These are phyloP conservation scores for Xylaria digitata DNA, from an alignment of 2,329 filamentous ascomycete species.

Conservation along the genomic window DNA sequence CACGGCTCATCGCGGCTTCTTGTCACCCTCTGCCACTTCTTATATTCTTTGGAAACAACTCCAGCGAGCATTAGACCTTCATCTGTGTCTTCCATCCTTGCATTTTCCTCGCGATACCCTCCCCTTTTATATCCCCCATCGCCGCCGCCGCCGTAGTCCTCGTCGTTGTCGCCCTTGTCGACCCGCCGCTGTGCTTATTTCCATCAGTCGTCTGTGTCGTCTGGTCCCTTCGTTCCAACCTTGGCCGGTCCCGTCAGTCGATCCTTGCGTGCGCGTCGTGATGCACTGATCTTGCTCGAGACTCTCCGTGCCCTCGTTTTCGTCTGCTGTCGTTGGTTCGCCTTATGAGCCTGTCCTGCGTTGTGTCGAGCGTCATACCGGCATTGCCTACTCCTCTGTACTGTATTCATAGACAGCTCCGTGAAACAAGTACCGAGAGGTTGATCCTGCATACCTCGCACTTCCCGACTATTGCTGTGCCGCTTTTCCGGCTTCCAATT, in stretches of 20 bases:
- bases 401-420: conserved; percentile 42
- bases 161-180: conserved; percentile 16
- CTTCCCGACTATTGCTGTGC: conserved; percentile 33
- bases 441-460: conserved; percentile 25
- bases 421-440: conserved; percentile 16
- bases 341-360: conserved; percentile 25
- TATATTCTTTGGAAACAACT: conserved; percentile 27
- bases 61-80: conserved; percentile 21
- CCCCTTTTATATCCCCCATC: conserved; percentile 45
- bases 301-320: conserved; percentile 28
- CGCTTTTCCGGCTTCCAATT: conserved; percentile 28
- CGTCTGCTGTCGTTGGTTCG: conserved; percentile 27
- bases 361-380: conserved; percentile 38
- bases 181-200: conserved; percentile 47
- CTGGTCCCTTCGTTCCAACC: conserved; percentile 33
- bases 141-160: conserved; percentile 26
- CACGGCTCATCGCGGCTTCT: conserved; percentile 38
- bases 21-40: conserved; percentile 12
- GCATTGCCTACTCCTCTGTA: conserved; percentile 40
- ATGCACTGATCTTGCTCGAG: conserved; percentile 39
- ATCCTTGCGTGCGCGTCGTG: conserved; percentile 33
- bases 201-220: conserved; percentile 40
- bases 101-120: conserved; percentile 45
- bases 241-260: conserved; percentile 28
- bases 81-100: conserved; percentile 27